A percentile compares a stretch with the other conserved stretches of the same genome.
These are phyloP conservation scores for Chalaropsis thielavioides DNA, from an alignment of 2,329 filamentous ascomycete species.

Conservation along the genomic window DNA sequence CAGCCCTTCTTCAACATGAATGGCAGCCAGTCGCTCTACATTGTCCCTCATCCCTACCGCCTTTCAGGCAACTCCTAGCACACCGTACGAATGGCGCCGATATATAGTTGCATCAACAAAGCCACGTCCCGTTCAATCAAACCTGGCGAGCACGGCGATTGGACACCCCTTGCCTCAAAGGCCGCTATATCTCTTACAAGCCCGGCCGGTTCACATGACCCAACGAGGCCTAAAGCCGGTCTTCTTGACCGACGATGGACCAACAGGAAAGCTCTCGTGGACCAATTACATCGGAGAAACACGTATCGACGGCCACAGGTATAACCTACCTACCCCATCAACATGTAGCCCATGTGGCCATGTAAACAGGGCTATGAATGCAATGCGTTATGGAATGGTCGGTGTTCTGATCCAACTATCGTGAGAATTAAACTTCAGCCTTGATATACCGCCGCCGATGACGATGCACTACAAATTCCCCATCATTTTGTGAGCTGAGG, in stretches of 20 bases:
- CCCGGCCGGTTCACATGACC: not conserved
- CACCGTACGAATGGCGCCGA: not conserved
- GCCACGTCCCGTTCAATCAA: not conserved
- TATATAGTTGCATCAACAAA: not conserved
- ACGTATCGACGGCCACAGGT: not conserved
- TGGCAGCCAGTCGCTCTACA: not conserved
- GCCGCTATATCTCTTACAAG: not conserved
- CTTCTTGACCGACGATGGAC: not conserved
- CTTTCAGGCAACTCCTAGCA: not conserved
- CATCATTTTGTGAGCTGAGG: not conserved
- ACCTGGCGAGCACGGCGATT: not conserved
- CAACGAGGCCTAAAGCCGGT: not conserved
- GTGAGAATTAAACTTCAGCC: not conserved
- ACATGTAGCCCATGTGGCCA: not conserved
- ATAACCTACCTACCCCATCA: not conserved
- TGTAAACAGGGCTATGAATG: not conserved
- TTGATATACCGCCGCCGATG: not conserved
- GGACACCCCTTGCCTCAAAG: not conserved
- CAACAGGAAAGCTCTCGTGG: no score
- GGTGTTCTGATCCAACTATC: not conserved
- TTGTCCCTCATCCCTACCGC: not conserved
- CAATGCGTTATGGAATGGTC: not conserved
- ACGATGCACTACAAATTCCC: not conserved
- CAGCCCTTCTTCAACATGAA: not conserved
- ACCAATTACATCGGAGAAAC: not conserved